A percentile compares a stretch with the other conserved stretches of the same genome.
These are phyloP conservation scores for Amylostereum areolatum DNA, from an alignment of 1,284 basidiomycete species.

Conservation along the genomic window DNA sequence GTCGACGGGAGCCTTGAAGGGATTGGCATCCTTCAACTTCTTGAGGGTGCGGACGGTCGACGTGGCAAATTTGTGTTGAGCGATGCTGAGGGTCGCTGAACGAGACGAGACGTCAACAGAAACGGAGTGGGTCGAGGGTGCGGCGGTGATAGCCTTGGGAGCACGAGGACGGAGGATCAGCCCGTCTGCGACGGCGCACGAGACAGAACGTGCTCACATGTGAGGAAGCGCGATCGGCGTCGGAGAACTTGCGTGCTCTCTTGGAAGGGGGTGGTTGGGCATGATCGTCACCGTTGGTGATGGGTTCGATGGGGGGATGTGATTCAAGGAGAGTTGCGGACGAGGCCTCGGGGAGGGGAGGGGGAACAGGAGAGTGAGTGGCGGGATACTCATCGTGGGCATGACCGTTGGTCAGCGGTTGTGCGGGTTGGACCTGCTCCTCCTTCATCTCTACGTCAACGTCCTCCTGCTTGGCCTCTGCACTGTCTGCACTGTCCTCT, in stretches of 20 bases:
- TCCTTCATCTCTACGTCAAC: slow-evolving; percentile 49
- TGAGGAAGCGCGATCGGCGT: slow-evolving; percentile 45
- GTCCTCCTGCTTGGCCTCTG: slow-evolving; percentile 11
- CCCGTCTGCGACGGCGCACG: slow-evolving; percentile 48
- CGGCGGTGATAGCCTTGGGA: slow-evolving; percentile 9
- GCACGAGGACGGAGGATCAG: slow-evolving; percentile 31
- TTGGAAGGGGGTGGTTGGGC: slow-evolving; percentile 66
- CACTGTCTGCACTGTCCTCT: slow-evolving; percentile 14
- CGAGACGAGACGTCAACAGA: slow-evolving; percentile 15
- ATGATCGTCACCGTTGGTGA: slow-evolving; percentile 36
- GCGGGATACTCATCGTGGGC: slow-evolving; percentile 25
- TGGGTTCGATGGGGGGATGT: slow-evolving; percentile 25
- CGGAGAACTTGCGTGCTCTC: slow-evolving; percentile 49
- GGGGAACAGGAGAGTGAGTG: slow-evolving; percentile 30
- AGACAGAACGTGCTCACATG: slow-evolving; percentile 53
- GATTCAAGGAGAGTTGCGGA: slow-evolving; percentile 33
- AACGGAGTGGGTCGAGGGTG: slow-evolving; percentile 1
- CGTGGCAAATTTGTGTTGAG: slow-evolving; percentile 80
- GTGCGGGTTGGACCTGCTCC: slow-evolving; percentile 25
- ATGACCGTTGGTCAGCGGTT: slow-evolving; percentile 31
- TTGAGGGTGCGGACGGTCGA: slow-evolving; percentile 81
- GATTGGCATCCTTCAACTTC: slow-evolving; percentile 78
- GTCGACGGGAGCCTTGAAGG: slow-evolving; percentile 90
- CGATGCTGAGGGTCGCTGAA: slow-evolving; percentile 41
- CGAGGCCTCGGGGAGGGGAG: slow-evolving; percentile 24